These are phyloP conservation scores for Osmanthus fragrans DNA, from an alignment of 257 asterid genomes.

Conservation along the genomic window DNA sequence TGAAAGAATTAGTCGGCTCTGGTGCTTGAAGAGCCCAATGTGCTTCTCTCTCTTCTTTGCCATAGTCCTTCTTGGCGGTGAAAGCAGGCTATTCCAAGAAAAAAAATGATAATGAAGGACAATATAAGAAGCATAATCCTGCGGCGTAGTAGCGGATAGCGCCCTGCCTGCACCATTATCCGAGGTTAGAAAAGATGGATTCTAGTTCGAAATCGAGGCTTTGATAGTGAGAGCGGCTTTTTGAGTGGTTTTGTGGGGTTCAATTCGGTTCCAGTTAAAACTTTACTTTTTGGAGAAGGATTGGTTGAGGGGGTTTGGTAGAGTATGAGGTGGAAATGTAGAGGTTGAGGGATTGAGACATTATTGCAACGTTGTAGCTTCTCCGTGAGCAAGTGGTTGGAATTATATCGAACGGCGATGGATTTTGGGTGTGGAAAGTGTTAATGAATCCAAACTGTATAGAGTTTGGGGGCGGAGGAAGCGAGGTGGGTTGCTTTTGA, in stretches of 20 bases:
- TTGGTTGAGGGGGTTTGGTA: conserved; percentile 37
- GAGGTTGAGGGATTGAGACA: conserved; percentile 21
- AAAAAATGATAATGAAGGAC: neutral
- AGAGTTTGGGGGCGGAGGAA: conserved; percentile 3
- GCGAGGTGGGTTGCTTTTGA: no score
- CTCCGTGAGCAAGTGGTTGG: conserved; percentile 10
- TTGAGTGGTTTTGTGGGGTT: conserved; percentile 19
- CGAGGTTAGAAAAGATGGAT: conserved; percentile 31
- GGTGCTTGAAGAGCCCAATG: conserved; percentile 79
- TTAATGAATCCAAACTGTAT: neutral
- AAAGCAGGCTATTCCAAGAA: conserved; percentile 67
- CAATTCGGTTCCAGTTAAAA: conserved; percentile 7
- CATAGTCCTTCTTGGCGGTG: conserved; percentile 87
- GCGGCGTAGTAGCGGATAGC: conserved; percentile 25
- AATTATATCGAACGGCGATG: neutral
- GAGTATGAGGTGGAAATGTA: conserved; percentile 46
- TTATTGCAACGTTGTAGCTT: conserved; percentile 13
- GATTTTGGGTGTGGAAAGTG: neutral
- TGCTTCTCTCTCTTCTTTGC: conserved; percentile 94
- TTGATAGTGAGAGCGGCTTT: conserved; percentile 22
- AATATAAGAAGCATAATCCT: conserved; percentile 30
- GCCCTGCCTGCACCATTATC: conserved; percentile 54
- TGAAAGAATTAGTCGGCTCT: no score
- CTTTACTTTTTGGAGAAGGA: conserved; percentile 9
- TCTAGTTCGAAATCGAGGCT: conserved; percentile 33